A percentile compares a stretch with the other conserved stretches of the same genome.
phyloP scores from a whole-genome alignment of 768 basidiomycete species.

The Suillus alpinus region DNA sequence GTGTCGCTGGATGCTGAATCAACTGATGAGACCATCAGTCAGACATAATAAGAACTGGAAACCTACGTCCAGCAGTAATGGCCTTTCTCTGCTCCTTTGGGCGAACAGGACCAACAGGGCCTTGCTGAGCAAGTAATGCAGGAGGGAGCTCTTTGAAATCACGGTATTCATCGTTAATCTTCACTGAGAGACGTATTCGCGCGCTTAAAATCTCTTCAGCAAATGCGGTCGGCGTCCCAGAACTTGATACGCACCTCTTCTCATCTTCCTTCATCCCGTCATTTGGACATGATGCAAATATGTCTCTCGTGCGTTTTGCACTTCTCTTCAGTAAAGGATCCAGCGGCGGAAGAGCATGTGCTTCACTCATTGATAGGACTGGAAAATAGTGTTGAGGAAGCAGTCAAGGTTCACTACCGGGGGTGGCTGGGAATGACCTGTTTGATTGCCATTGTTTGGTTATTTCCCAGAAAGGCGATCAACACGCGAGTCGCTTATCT shows the following conservation, averaged over 20 bases:
- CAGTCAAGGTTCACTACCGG: background rate
- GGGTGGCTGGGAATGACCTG: background rate
- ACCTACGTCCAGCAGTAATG: slow-evolving; percentile 70
- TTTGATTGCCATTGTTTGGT: slow-evolving; percentile 22
- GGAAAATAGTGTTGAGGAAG: background rate
- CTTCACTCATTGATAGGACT: slow-evolving; percentile 27
- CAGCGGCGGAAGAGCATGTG: slow-evolving; percentile 59
- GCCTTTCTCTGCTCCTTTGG: slow-evolving; percentile 63
- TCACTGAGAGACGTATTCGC: slow-evolving; percentile 74
- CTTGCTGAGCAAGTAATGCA: slow-evolving; percentile 77
- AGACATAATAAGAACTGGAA: background rate
- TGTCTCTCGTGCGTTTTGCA: slow-evolving; percentile 69
- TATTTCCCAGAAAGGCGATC: slow-evolving; percentile 3
- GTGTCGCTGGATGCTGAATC: slow-evolving; percentile 40
- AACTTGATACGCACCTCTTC: slow-evolving; percentile 49
- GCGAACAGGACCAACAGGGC: slow-evolving; percentile 73
- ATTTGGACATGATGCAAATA: slow-evolving; percentile 66
- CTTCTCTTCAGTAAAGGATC: slow-evolving; percentile 61
- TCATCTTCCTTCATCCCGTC: slow-evolving; percentile 65
- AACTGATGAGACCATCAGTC: slow-evolving; percentile 12
- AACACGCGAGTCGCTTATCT: background rate
- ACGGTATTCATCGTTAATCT: slow-evolving; percentile 87
- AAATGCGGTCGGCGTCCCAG: background rate
- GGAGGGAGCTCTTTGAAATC: slow-evolving; percentile 84
- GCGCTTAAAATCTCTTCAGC: slow-evolving; percentile 39